A percentile compares a stretch with the other conserved stretches of the same genome.
Conservation (phyloP, 768 basidiomycete genomes). For the Mrakia gelida region DNA sequence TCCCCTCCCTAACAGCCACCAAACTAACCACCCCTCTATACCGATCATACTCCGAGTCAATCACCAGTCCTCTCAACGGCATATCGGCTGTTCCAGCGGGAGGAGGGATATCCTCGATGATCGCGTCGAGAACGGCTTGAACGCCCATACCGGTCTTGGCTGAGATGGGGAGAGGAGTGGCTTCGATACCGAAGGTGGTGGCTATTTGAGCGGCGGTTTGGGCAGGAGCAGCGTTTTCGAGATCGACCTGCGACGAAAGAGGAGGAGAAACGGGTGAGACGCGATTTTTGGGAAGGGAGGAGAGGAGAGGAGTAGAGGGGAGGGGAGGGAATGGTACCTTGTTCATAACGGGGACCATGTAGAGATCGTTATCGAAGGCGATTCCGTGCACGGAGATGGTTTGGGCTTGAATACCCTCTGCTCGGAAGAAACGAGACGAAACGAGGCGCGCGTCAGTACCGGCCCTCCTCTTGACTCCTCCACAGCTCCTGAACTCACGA, state of each 20-base stretch:
- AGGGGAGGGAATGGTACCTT: conserved; percentile 54
- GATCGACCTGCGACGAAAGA: conserved; percentile 63
- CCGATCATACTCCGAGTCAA: conserved; percentile 94
- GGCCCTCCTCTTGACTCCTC: not conserved
- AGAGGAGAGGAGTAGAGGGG: not conserved
- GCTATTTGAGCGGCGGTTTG: conserved; percentile 75
- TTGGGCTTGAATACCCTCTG: conserved; percentile 90
- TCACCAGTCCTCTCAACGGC: conserved; percentile 73
- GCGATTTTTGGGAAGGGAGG: not conserved
- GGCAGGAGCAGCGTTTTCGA: conserved; percentile 80
- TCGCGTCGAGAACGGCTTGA: conserved; percentile 67
- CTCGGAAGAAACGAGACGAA: not conserved
- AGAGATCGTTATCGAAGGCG: conserved; percentile 48
- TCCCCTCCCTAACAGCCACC: conserved; percentile 72
- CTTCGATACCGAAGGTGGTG: conserved; percentile 74
- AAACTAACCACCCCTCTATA: conserved; percentile 95
- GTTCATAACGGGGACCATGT: conserved; percentile 67
- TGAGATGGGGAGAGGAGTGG: conserved; percentile 73
- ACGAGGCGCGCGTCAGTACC: not conserved
- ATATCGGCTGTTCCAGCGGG: conserved; percentile 53
- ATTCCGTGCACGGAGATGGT: conserved; percentile 91
- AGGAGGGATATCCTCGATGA: conserved; percentile 78
- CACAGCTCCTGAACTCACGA: conserved; percentile 49
- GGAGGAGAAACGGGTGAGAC: conserved; percentile 17
- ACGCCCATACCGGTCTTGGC: conserved; percentile 91